These are phyloP conservation scores for Colletotrichum sidae DNA, from an alignment of 2,329 filamentous ascomycete species.

Conservation along the genomic window DNA sequence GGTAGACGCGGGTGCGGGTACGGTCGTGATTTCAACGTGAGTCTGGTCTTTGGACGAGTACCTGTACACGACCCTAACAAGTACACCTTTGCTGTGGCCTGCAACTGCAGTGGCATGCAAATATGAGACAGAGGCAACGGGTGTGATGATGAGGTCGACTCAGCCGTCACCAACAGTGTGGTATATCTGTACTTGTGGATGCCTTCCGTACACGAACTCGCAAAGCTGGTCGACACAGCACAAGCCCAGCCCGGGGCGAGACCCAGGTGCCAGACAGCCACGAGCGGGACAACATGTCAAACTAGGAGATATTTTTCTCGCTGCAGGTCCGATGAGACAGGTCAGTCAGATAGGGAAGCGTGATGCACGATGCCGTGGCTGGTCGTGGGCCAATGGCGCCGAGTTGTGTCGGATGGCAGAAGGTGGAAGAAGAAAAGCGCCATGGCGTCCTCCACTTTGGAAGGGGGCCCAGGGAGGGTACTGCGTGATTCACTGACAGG, in stretches of 20 bases:
- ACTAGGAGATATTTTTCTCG: slow-evolving; percentile 8
- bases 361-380: background rate
- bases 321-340: slow-evolving; percentile 26
- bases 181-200: too few species aligned
- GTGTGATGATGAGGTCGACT: too few species aligned
- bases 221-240: too few species aligned
- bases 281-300: slow-evolving; percentile 12
- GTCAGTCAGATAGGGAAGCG: background rate
- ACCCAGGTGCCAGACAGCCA: slow-evolving; percentile 16
- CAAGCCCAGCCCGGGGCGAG: background rate
- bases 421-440: slow-evolving; percentile 7
- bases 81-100: too few species aligned
- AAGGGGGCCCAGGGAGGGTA: background rate
- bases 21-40: background rate
- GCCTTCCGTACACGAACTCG: too few species aligned
- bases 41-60: background rate
- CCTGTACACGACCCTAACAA: too few species aligned
- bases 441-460: slow-evolving; percentile 10
- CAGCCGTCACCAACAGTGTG: too few species aligned
- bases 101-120: too few species aligned
- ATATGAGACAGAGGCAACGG: too few species aligned
- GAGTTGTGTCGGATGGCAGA: background rate
- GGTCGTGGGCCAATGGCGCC: background rate
- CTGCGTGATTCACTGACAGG: background rate
- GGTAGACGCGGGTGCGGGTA: background rate